Evolutionary conservation across 2,329 filamentous ascomycete species (phyloP).

Genomic region (Penicillium decumbens): DNA sequence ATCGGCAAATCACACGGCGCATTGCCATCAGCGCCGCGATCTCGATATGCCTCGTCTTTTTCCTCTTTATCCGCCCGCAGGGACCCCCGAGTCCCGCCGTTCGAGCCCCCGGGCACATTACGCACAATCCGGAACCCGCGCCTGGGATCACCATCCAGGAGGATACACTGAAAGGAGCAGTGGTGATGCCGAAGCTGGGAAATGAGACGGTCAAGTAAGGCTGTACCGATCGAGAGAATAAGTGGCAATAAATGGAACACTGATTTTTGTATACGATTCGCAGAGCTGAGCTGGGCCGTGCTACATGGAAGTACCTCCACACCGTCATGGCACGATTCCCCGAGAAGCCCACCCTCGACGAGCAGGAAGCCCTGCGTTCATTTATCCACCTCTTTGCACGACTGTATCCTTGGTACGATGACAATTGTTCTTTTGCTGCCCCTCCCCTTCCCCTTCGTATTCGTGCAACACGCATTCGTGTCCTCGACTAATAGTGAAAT

Average conservation of each 20-base stretch:
- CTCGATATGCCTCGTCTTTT: conserved; percentile 34
- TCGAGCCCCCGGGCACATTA: conserved; percentile 41
- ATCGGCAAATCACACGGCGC: conserved; percentile 36
- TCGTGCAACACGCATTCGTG: conserved; percentile 3
- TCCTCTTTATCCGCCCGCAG: conserved; percentile 37
- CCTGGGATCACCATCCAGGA: conserved; percentile 26
- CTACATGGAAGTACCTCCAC: conserved; percentile 63
- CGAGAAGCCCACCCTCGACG: conserved; percentile 57
- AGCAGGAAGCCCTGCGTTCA: conserved; percentile 55
- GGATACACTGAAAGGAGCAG: conserved; percentile 40
- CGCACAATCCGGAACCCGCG: conserved; percentile 24
- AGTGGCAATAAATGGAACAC: background rate
- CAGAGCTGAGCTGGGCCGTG: conserved; percentile 60
- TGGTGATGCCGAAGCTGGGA: conserved; percentile 46
- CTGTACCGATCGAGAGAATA: no score
- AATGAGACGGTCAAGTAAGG: conserved; percentile 48
- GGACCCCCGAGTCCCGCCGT: conserved; percentile 37
- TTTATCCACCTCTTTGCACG: conserved; percentile 62
- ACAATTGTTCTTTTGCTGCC: background rate
- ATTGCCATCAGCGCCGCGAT: conserved; percentile 33
- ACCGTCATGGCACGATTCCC: conserved; percentile 64
- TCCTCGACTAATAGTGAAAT: conserved; percentile 16
- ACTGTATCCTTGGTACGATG: conserved; percentile 57
- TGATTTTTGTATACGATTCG: background rate
- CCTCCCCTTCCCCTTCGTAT: background rate